Percentiles rank a stretch among this genome's conserved stretches.
These are phyloP conservation scores for Yamadazyma endophytica DNA, from an alignment of 805 yeast species.

Conservation along the genomic window DNA sequence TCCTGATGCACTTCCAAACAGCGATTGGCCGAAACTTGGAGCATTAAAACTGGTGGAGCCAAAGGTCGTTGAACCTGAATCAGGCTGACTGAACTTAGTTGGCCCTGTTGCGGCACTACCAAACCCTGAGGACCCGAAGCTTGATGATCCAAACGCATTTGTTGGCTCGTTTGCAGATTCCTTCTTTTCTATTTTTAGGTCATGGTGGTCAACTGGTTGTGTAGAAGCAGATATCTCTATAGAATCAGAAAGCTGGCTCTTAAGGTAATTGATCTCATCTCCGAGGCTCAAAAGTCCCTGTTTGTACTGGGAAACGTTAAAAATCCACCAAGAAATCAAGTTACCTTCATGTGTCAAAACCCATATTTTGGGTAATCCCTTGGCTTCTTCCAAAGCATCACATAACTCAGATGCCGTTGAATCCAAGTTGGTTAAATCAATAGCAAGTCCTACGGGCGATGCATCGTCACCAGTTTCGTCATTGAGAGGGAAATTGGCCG, in stretches of 20 bases:
- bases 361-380: conserved; percentile 64
- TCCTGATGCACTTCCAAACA: no score
- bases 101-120: conserved; percentile 10
- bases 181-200: no score
- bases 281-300: conserved; percentile 4
- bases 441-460: conserved; percentile 63
- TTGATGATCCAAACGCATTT: conserved; percentile 12
- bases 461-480: conserved; percentile 64
- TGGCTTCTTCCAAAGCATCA: conserved; percentile 51
- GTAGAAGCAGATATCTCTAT: no score
- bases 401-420: conserved; percentile 48
- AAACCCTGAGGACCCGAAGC: conserved; percentile 8
- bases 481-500: conserved; percentile 72
- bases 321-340: conserved; percentile 61
- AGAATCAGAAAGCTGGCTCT: no score
- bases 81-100: conserved; percentile 9
- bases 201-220: no score
- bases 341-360: conserved; percentile 60
- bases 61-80: not conserved
- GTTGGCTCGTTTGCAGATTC: no score
- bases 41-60: no score
- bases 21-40: no score
- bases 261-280: conserved; percentile 14
- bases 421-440: conserved; percentile 51
- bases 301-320: conserved; percentile 28